Evolutionary conservation across 2,329 filamentous ascomycete species (phyloP).

Genomic region (Huntiella savannae): DNA sequence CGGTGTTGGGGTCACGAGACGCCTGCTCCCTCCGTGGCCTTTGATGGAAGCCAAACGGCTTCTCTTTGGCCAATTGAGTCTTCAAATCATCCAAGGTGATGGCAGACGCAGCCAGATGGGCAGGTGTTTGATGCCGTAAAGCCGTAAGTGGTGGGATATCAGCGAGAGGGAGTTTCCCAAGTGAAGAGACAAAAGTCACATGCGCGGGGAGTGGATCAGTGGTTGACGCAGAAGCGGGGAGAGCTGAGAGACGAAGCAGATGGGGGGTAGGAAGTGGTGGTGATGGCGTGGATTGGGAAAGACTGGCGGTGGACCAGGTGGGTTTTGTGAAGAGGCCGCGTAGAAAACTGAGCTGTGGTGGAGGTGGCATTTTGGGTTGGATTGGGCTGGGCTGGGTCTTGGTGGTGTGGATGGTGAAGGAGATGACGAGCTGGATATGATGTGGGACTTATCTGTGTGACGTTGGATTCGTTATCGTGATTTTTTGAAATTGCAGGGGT

Average conservation of each 20-base stretch:
- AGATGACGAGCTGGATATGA: background rate
- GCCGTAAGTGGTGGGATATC: slow-evolving; percentile 55
- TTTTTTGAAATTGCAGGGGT: no score
- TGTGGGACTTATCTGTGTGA: background rate
- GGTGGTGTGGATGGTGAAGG: background rate
- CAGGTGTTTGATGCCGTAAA: slow-evolving; percentile 62
- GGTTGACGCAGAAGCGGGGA: slow-evolving; percentile 48
- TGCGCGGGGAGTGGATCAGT: slow-evolving; percentile 65
- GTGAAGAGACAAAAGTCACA: slow-evolving; percentile 83
- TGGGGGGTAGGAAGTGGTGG: slow-evolving; percentile 46
- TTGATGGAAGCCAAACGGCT: slow-evolving; percentile 34
- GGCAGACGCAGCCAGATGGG: slow-evolving; percentile 38
- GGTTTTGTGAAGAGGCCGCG: slow-evolving; percentile 45
- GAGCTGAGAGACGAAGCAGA: slow-evolving; percentile 72
- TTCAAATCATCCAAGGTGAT: slow-evolving; percentile 39
- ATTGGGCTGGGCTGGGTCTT: slow-evolving; percentile 16
- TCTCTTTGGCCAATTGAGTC: slow-evolving; percentile 39
- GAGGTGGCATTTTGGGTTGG: slow-evolving; percentile 10
- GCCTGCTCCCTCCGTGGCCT: slow-evolving; percentile 18
- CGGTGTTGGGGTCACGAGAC: background rate
- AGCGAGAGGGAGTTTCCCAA: slow-evolving; percentile 13
- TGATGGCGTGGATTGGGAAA: slow-evolving; percentile 22
- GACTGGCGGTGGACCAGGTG: slow-evolving; percentile 65
- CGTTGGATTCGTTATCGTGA: no score
- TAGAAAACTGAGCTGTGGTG: slow-evolving; percentile 12